Evolutionary conservation across 148 eudicot species (phyloP), one percentile per base, ranked within the genome.

Genomic region (Cornus kousa): DNA sequence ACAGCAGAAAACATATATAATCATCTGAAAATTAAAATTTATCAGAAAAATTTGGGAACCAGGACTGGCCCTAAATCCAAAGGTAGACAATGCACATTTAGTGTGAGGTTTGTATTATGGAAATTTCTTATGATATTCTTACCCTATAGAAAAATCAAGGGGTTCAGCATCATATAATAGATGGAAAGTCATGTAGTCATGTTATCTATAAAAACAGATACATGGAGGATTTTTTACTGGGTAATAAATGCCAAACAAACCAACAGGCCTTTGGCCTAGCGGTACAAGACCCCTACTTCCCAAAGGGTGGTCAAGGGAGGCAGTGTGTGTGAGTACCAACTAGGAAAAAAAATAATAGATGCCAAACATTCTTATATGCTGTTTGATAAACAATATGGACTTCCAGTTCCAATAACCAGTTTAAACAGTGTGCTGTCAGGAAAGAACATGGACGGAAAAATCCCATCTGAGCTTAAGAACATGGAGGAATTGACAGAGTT

Each of bases 401-500:
- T 43, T 4, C 48, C 48, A 0, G 48, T 43, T 68, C 69, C 74
- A 70, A 69, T 79, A 69, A 46, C 55, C 74, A 80, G 4, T 76
- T 68, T 53, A 35, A 75, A 74, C 90, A 92, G 97, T 77, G 79
- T 70, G 62, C 87, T 92, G 73, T 89, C 94, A 71, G 80, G 87
- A 17, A 89, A 78, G 87, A 89, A 88, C 68, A 17, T 92, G 80
- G 79, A 82, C 65, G 94, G 97, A 37, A 78, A 55, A 31, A 86
- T 92, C 76, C 94, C 97, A 72, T 77, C 83, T 39, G 92, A 85
- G 78, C 79, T 92, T 24, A 87, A 90, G 76, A 85, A 87, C 82
- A 87, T 92, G 91, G 91, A 90, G 32, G 91, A 84, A 73, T 76
- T 92, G 77, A 84, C 83, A 59, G 97, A 92, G 64, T 66, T 92